phyloP scores from a whole-genome alignment of 129 eudicot species.

The Centella asiatica region DNA sequence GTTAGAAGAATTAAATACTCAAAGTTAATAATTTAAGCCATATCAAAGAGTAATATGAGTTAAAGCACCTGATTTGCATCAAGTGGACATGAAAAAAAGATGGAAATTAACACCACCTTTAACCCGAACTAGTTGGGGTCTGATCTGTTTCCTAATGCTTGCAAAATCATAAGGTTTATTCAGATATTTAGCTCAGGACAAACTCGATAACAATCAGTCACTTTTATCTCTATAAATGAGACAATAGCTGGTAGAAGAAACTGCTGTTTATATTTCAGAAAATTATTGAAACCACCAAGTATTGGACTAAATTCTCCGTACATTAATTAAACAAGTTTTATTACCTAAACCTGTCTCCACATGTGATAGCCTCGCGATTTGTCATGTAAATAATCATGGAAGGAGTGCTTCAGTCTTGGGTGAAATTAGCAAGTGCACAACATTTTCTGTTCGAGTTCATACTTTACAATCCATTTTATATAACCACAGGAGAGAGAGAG shows the following conservation, averaged over 20 bases:
- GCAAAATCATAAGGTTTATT: no score
- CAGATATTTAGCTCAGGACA: no score
- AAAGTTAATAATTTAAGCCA: no score
- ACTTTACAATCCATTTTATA: background rate
- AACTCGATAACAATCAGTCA: no score
- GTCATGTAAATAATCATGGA: background rate
- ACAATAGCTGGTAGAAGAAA: background rate
- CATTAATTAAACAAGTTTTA: background rate
- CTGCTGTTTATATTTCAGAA: background rate
- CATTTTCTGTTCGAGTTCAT: background rate
- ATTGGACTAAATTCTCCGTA: background rate
- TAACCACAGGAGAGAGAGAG: no score
- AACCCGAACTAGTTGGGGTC: no score
- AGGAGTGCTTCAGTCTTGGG: background rate
- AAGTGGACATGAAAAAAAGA: no score
- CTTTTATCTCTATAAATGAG: background rate
- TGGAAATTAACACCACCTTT: background rate
- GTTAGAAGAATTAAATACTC: no score
- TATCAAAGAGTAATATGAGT: no score
- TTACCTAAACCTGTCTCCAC: background rate
- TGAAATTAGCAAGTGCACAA: background rate
- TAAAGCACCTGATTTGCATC: no score
- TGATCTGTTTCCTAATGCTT: no score
- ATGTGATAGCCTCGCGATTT: background rate
- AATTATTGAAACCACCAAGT: background rate